Base-by-base conservation (phyloP, 1,284 basidiomycete species). In the Sporisorium graminicola region DNA sequence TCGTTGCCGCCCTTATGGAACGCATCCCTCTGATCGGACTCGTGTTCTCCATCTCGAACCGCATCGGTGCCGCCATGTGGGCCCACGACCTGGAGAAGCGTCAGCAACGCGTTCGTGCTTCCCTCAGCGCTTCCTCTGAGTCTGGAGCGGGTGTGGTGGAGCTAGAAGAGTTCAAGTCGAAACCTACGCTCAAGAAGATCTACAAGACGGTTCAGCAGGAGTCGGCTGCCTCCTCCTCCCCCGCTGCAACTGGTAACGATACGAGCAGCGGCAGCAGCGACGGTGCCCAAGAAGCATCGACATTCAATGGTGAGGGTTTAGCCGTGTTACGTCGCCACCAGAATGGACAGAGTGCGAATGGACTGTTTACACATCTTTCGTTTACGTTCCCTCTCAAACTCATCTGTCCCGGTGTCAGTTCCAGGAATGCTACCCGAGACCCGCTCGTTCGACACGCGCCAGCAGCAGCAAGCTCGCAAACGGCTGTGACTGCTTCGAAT, bases 371-470 rank as follows among this genome's bases (percentile, higher is more conserved):
- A 2, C 90, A 93, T 74, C 87, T 95, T 16, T 90, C 91, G 18
- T 93, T 92, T 49, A 89, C 91, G 3, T 98, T 98, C 85, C 95
- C 95, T 3, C 89, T 98, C 79, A 98, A 98, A 87, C 89, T 98
- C 24, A 88, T 98, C 68, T 91, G 93, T 3, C 93, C 94, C 1
- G 75, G 83, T 2, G 77, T 87, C 2, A 85, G 86, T 22, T 86
- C 86, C 10, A 83, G 87, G 65, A 86, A 86, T 0, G 56, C 82
- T 8, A 73, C 85, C 57, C 64, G 57, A 37, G 57, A 58, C 26
- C 12, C 44, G 16, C 24, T 50, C 42, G 47, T 27, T 20, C n/a
- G 47, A 1, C 22, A 27, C 12, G 16, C n/a, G 1, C 14, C 27
- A n/a, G 16, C 47, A 31, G 27, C 27, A 20, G 13, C 18, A 27